phyloP scores from a whole-genome alignment of 495 filamentous ascomycete species.

The Filosporella fistucella region DNA sequence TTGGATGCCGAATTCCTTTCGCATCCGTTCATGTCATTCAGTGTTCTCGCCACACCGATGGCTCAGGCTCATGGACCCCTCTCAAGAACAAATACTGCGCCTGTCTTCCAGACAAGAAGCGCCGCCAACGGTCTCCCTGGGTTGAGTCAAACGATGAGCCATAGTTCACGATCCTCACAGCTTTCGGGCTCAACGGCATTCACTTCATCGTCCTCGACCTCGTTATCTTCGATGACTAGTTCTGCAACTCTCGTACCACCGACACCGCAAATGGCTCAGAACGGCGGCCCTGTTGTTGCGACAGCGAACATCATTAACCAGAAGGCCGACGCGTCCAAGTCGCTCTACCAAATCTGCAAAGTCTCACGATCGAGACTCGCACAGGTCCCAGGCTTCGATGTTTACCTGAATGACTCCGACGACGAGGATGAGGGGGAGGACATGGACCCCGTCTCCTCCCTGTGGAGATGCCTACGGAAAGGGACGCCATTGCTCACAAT shows the following conservation, averaged over 20 bases:
- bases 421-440: constrained; percentile 49
- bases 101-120: constrained; percentile 33
- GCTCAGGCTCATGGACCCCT: constrained; percentile 42
- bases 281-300: constrained; percentile 59
- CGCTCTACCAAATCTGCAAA: constrained; percentile 92
- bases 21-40: constrained; percentile 15
- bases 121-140: constrained; percentile 28
- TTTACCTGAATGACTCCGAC: constrained; percentile 59
- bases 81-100: constrained; percentile 44
- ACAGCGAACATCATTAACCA: constrained; percentile 94
- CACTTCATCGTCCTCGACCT: constrained; percentile 35
- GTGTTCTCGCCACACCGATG: constrained; percentile 30
- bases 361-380: constrained; percentile 73
- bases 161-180: constrained; percentile 46
- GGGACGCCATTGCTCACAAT: constrained; percentile 84
- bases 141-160: constrained; percentile 35
- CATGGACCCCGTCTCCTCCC: constrained; percentile 77
- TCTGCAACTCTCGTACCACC: constrained; percentile 32
- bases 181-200: constrained; percentile 47
- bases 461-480: constrained; percentile 84
- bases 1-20: constrained; percentile 21
- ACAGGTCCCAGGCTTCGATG: constrained; percentile 77
- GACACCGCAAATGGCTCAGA: constrained; percentile 17
- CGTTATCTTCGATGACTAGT: constrained; percentile 40
- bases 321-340: constrained; percentile 78